A percentile compares a stretch with the other conserved stretches of the same genome.
phyloP scores from a whole-genome alignment of 768 basidiomycete species.

The Boletus vinaceobasis region DNA sequence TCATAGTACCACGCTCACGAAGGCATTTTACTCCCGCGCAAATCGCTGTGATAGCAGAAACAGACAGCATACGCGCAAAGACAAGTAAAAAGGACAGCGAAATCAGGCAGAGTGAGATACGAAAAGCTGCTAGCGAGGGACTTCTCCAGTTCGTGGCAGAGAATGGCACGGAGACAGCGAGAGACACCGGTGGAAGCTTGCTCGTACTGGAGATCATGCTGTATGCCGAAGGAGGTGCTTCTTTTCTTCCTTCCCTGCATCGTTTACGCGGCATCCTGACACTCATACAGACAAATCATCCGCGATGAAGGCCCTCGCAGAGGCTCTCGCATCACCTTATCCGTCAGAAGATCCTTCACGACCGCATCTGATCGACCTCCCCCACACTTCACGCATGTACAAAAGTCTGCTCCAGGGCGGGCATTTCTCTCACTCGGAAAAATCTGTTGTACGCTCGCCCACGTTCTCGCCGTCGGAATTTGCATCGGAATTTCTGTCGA shows the following conservation, averaged over 20 bases:
- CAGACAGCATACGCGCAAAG: conserved; percentile 58
- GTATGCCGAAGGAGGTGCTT: conserved; percentile 74
- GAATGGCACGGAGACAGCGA: conserved; percentile 56
- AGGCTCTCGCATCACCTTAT: conserved; percentile 52
- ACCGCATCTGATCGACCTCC: conserved; percentile 74
- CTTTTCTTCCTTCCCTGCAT: conserved; percentile 7
- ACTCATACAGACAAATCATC: conserved; percentile 60
- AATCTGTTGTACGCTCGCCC: conserved; percentile 48
- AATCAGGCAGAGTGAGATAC: conserved; percentile 65
- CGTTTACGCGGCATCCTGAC: neutral
- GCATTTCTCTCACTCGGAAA: conserved; percentile 68
- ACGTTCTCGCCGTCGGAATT: conserved; percentile 59
- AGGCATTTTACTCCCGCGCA: conserved; percentile 87
- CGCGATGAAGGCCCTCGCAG: conserved; percentile 59
- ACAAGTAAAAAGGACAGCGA: conserved; percentile 83
- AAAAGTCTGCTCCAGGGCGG: conserved; percentile 90
- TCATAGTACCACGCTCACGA: conserved; percentile 76
- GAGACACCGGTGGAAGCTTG: conserved; percentile 78
- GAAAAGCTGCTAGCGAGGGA: conserved; percentile 67
- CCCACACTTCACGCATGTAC: conserved; percentile 80
- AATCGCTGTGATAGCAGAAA: conserved; percentile 67
- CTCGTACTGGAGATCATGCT: conserved; percentile 82
- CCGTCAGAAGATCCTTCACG: conserved; percentile 47
- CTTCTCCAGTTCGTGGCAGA: conserved; percentile 69
- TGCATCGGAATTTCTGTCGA: conserved; percentile 52